phyloP scores from a whole-genome alignment of 768 basidiomycete genomes.

The Kwoniella dejecticola region DNA sequence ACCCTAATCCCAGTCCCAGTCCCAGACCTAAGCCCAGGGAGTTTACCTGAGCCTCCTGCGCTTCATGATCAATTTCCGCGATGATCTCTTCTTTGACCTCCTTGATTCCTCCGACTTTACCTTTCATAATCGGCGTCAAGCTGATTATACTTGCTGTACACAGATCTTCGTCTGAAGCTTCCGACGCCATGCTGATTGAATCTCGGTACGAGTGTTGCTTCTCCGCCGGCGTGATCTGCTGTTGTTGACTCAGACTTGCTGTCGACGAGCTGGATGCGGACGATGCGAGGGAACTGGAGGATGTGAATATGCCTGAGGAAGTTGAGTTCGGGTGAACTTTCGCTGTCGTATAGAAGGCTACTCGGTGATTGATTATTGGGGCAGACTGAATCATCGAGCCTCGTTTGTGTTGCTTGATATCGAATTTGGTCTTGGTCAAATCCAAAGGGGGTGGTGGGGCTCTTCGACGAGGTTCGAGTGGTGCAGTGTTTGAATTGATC shows the following conservation, averaged over 20 bases:
- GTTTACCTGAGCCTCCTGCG: background rate
- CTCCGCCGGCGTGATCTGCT: background rate
- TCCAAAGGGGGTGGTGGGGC: slow-evolving; percentile 33
- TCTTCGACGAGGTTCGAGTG: slow-evolving; percentile 30
- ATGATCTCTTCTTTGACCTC: slow-evolving; percentile 25
- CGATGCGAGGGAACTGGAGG: slow-evolving; percentile 7
- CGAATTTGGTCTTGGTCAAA: slow-evolving; percentile 9
- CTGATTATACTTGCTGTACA: slow-evolving; percentile 45
- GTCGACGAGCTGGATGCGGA: slow-evolving; percentile 19
- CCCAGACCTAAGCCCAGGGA: slow-evolving; percentile 4
- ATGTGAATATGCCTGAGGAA: slow-evolving; percentile 36
- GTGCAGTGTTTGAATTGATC: slow-evolving; percentile 28
- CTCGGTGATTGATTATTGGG: slow-evolving; percentile 38
- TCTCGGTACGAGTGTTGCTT: slow-evolving; percentile 17
- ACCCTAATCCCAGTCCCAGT: slow-evolving; percentile 7
- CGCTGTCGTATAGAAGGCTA: slow-evolving; percentile 45
- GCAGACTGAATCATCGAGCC: slow-evolving; percentile 19
- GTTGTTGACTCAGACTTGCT: slow-evolving; percentile 7
- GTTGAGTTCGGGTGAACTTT: slow-evolving; percentile 39
- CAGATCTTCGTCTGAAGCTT: slow-evolving; percentile 49
- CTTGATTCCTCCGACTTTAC: slow-evolving; percentile 17
- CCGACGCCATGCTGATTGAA: slow-evolving; percentile 34
- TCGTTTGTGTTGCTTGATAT: background rate
- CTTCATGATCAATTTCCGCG: background rate
- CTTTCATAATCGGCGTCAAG: slow-evolving; percentile 30